Conservation (phyloP, 495 filamentous ascomycete species). For the Rhizodiscina lignyota region DNA sequence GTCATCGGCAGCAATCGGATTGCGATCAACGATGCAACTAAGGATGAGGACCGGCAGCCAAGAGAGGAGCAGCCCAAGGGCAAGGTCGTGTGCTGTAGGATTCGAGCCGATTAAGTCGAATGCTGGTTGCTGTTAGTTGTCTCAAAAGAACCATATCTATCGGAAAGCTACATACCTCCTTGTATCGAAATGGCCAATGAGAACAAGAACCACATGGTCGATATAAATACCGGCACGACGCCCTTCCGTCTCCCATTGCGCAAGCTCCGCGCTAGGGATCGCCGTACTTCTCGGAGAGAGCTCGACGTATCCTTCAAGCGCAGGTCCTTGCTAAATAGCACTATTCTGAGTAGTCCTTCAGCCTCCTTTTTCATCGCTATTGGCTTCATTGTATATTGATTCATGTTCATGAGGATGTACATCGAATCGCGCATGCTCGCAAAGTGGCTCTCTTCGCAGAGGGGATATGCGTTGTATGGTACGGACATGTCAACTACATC, state of each 20-base stretch:
- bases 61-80: slow-evolving; percentile 27
- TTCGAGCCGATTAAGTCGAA: slow-evolving; percentile 25
- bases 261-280: slow-evolving; percentile 19
- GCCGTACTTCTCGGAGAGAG: slow-evolving; percentile 13
- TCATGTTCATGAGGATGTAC: slow-evolving; percentile 27
- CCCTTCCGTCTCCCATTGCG: slow-evolving; percentile 22
- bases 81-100: slow-evolving; percentile 27
- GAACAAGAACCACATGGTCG: slow-evolving; percentile 24
- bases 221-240: slow-evolving; percentile 25
- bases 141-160: slow-evolving; percentile 4
- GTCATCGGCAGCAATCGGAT: slow-evolving; percentile 24
- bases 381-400: slow-evolving; percentile 24
- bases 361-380: slow-evolving; percentile 10
- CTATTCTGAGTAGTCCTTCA: slow-evolving; percentile 23
- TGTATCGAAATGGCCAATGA: slow-evolving; percentile 26
- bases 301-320: slow-evolving; percentile 4
- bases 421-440: slow-evolving; percentile 26
- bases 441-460: slow-evolving; percentile 17
- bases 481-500: slow-evolving; percentile 24
- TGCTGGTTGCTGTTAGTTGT: slow-evolving; percentile 11
- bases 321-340: slow-evolving; percentile 23
- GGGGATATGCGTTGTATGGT: slow-evolving; percentile 12
- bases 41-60: slow-evolving; percentile 34
- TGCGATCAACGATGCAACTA: slow-evolving; percentile 30
- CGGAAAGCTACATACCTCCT: too few species aligned